These are phyloP conservation scores for Chaetoceros tenuissimus DNA, from an alignment of 108 stramenopile species.

Conservation along the genomic window DNA sequence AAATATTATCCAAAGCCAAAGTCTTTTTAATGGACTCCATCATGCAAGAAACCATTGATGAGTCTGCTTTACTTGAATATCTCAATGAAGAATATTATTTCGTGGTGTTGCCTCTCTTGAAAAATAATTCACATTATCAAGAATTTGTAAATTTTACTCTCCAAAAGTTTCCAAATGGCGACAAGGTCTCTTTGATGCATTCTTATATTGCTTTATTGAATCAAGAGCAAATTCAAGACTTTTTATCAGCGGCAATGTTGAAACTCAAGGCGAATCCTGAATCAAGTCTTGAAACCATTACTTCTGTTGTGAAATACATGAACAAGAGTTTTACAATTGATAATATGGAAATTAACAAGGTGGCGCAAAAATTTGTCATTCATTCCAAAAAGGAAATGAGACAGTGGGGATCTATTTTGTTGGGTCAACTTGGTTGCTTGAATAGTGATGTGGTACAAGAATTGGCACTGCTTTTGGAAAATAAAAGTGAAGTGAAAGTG, in stretches of 20 bases:
- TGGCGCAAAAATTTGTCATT: constrained; percentile 12
- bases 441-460: not conserved
- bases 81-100: too few relatives aligned
- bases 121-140: too few relatives aligned
- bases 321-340: constrained; percentile 1
- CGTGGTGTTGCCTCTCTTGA: too few relatives aligned
- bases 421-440: not conserved
- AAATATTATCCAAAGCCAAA: too few relatives aligned
- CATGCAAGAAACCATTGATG: too few relatives aligned
- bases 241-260: constrained; percentile 18
- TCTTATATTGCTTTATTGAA: not conserved
- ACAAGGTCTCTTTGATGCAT: too few relatives aligned
- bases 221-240: not conserved
- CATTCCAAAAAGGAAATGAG: not conserved
- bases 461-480: not conserved
- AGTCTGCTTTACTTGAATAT: too few relatives aligned
- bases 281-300: constrained; percentile 13
- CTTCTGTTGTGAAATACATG: constrained; percentile 23
- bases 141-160: too few relatives aligned
- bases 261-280: constrained; percentile 42
- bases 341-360: constrained; percentile 3
- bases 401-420: not conserved
- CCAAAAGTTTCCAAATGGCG: too few relatives aligned
- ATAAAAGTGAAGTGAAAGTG: not conserved
- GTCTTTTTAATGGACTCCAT: too few relatives aligned